Percentiles rank a stretch among this genome's conserved stretches.
phyloP scores from a whole-genome alignment of 768 basidiomycete species.

The Cystofilobasidium capitatum region DNA sequence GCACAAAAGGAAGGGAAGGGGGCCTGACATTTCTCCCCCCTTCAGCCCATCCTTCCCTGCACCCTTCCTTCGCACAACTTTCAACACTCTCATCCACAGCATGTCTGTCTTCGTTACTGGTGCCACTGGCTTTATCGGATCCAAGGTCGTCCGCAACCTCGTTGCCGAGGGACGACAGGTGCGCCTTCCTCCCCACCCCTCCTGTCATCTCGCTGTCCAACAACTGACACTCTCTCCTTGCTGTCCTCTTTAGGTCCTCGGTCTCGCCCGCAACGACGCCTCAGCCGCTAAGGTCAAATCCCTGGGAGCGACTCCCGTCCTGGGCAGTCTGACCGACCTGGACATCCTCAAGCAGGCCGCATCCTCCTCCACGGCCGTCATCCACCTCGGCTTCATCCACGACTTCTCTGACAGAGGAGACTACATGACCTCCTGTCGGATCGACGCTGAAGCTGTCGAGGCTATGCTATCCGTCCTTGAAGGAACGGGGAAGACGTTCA shows the following conservation, averaged over 20 bases:
- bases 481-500: background rate
- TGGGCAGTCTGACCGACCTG: slow-evolving; percentile 31
- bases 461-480: background rate
- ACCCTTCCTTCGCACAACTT: background rate
- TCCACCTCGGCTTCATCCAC: slow-evolving; percentile 28
- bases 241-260: slow-evolving; percentile 22
- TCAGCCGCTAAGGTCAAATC: slow-evolving; percentile 26
- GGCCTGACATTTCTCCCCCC: too few species aligned
- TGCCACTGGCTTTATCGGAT: slow-evolving; percentile 31
- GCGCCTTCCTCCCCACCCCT: background rate
- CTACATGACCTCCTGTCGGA: background rate
- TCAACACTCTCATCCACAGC: background rate
- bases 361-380: slow-evolving; percentile 12
- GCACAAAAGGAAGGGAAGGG: too few species aligned
- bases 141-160: slow-evolving; percentile 23
- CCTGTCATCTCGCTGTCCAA: background rate
- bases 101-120: slow-evolving; percentile 36
- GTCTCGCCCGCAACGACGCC: slow-evolving; percentile 29
- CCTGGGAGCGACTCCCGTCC: slow-evolving; percentile 27
- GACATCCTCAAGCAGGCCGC: slow-evolving; percentile 25
- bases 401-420: slow-evolving; percentile 22
- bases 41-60: too few species aligned
- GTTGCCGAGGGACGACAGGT: slow-evolving; percentile 26
- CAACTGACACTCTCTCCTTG: background rate
- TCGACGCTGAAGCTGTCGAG: background rate